Conservation (phyloP, 192 early-diverging fungal species). For the Backusella westeae region DNA sequence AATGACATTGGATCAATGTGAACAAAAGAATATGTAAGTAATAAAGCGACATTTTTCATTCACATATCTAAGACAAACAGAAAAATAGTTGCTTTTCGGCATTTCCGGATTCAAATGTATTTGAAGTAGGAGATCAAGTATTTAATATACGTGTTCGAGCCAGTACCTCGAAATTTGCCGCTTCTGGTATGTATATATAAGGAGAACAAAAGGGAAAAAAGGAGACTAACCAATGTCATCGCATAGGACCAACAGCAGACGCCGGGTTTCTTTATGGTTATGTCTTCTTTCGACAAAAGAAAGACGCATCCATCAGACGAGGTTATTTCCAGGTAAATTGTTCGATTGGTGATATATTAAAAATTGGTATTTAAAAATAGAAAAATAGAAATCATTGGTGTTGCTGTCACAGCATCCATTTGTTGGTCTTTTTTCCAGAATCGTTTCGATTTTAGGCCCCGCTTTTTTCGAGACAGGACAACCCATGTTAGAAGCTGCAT, state of each 20-base stretch:
- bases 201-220: not conserved
- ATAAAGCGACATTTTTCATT: not conserved
- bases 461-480: slow-evolving; percentile 78
- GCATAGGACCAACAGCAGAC: slow-evolving; percentile 49
- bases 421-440: slow-evolving; percentile 79
- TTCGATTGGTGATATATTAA: not conserved
- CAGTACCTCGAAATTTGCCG: slow-evolving; percentile 48
- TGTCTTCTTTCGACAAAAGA: slow-evolving; percentile 92
- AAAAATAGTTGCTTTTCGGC: slow-evolving; percentile 62
- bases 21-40: slow-evolving; percentile 67
- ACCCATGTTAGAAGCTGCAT: slow-evolving; percentile 77
- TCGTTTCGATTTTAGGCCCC: slow-evolving; percentile 75
- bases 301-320: slow-evolving; percentile 78
- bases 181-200: slow-evolving; percentile 40
- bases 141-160: slow-evolving; percentile 72
- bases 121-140: slow-evolving; percentile 71
- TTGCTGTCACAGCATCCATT: slow-evolving; percentile 86
- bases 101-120: slow-evolving; percentile 76
- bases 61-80: no score
- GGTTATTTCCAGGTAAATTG: slow-evolving; percentile 81
- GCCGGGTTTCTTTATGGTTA: slow-evolving; percentile 78
- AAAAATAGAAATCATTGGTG: slow-evolving; percentile 74
- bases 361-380: not conserved
- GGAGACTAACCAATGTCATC: not conserved
- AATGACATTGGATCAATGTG: slow-evolving; percentile 59